A percentile compares a stretch with the other conserved stretches of the same genome.
Conservation (phyloP, 495 filamentous ascomycete genomes). For the Aspergillus nanangensis region DNA sequence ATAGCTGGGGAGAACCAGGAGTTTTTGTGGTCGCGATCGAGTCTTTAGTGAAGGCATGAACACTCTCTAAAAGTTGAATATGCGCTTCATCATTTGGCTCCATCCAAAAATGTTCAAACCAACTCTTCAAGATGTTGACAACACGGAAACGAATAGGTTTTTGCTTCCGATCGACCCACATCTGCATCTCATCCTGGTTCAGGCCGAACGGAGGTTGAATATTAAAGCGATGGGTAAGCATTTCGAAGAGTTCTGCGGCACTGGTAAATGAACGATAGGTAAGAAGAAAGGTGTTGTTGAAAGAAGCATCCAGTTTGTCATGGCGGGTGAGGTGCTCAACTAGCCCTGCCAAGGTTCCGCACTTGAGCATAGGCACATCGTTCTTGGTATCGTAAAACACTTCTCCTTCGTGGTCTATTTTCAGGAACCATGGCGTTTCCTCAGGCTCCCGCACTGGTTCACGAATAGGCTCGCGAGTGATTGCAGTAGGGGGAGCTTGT, state of each 20-base stretch:
- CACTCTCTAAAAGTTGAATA: conserved; percentile 78
- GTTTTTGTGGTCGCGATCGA: conserved; percentile 89
- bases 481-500: conserved; percentile 61
- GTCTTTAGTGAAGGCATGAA: conserved; percentile 87
- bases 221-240: conserved; percentile 84
- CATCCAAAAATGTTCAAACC: conserved; percentile 99
- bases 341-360: conserved; percentile 80
- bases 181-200: conserved; percentile 67
- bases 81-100: conserved; percentile 80
- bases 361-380: conserved; percentile 68
- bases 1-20: conserved; percentile 73
- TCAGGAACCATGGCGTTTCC: conserved; percentile 77
- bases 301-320: conserved; percentile 89
- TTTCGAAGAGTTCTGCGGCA: conserved; percentile 85
- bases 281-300: conserved; percentile 96
- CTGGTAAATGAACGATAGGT: conserved; percentile 95
- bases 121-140: conserved; percentile 95
- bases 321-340: conserved; percentile 97
- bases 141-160: conserved; percentile 92
- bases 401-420: conserved; percentile 85
- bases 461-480: conserved; percentile 40
- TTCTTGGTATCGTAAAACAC: conserved; percentile 82
- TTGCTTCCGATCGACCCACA: conserved; percentile 92
- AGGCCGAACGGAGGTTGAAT: conserved; percentile 90
- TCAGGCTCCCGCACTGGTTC: conserved; percentile 54